These are phyloP conservation scores for Nematodospora valgi DNA, from an alignment of 805 yeast species.

Conservation along the genomic window DNA sequence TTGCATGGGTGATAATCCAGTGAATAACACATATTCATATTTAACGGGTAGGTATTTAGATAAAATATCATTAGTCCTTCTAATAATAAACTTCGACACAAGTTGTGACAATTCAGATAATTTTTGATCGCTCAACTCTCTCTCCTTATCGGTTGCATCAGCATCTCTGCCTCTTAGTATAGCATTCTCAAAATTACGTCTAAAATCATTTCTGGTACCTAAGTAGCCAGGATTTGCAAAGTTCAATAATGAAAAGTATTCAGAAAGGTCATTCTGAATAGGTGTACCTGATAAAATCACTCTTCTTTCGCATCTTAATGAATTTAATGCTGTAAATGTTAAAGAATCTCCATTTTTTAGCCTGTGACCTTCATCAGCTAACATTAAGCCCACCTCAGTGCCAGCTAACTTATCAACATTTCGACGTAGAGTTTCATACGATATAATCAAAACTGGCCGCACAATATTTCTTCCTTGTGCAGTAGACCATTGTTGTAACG, in stretches of 20 bases:
- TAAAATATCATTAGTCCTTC: constrained; percentile 92
- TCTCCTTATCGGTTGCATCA: constrained; percentile 77
- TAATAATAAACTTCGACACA: constrained; percentile 86
- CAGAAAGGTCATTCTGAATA: constrained; percentile 89
- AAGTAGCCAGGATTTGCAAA: constrained; percentile 93
- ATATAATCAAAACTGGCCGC: constrained; percentile 88
- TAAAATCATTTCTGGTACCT: constrained; percentile 80
- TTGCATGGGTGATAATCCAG: constrained; percentile 79
- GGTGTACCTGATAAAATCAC: constrained; percentile 95
- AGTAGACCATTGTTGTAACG: constrained; percentile 79
- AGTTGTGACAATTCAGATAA: constrained; percentile 65
- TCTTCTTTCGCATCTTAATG: constrained; percentile 81
- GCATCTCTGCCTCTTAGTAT: constrained; percentile 89
- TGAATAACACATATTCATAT: constrained; percentile 95
- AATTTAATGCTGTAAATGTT: constrained; percentile 76
- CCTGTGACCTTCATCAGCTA: constrained; percentile 96
- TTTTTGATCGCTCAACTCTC: constrained; percentile 63
- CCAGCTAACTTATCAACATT: constrained; percentile 73
- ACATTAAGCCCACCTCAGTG: constrained; percentile 87
- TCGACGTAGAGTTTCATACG: constrained; percentile 89
- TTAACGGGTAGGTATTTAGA: constrained; percentile 94
- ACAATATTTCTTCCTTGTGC: constrained; percentile 84
- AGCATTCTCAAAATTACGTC: constrained; percentile 76
- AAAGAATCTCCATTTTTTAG: constrained; percentile 93
- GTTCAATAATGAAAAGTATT: constrained; percentile 90